These are phyloP conservation scores for Batrachochytrium dendrobatidis DNA, from an alignment of 371 early-diverging fungal species.

Conservation along the genomic window DNA sequence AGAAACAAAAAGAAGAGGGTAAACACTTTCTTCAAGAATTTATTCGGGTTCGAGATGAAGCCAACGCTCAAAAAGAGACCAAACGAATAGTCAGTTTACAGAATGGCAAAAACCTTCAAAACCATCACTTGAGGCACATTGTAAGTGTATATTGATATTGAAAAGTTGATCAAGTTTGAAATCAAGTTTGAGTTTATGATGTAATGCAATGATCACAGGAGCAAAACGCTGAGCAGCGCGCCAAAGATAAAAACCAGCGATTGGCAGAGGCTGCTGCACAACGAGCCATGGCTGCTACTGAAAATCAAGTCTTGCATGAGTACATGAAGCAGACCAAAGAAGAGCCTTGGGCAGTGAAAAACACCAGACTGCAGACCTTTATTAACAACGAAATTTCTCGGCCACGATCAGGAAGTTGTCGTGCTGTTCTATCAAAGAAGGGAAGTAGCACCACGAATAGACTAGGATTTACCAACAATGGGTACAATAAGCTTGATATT, in stretches of 20 bases:
- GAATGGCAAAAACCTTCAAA: slow-evolving; percentile 22
- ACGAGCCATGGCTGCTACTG: neutral
- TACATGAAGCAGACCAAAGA: slow-evolving; percentile 29
- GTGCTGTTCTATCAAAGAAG: neutral
- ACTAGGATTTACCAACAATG: neutral
- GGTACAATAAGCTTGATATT: neutral
- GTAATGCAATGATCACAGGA: too few relatives aligned
- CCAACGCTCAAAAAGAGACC: slow-evolving; percentile 9
- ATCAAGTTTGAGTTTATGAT: neutral
- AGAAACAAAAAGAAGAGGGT: slow-evolving; percentile 12
- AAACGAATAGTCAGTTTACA: neutral
- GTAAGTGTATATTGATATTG: slow-evolving; percentile 11
- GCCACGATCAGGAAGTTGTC: too few relatives aligned
- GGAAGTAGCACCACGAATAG: neutral
- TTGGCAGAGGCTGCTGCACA: neutral
- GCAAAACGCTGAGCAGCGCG: neutral
- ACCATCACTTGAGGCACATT: slow-evolving; percentile 19
- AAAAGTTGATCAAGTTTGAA: too few relatives aligned
- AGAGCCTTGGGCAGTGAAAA: slow-evolving; percentile 33
- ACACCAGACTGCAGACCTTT: slow-evolving; percentile 26
- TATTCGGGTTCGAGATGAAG: slow-evolving; percentile 13
- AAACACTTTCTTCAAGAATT: slow-evolving; percentile 14
- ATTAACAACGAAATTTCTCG: slow-evolving; percentile 12
- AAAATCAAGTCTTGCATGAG: slow-evolving; percentile 13
- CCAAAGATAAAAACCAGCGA: neutral